These are phyloP conservation scores for Schwanniomyces pseudopolymorphus DNA, from an alignment of 805 yeast genomes.

Conservation along the genomic window DNA sequence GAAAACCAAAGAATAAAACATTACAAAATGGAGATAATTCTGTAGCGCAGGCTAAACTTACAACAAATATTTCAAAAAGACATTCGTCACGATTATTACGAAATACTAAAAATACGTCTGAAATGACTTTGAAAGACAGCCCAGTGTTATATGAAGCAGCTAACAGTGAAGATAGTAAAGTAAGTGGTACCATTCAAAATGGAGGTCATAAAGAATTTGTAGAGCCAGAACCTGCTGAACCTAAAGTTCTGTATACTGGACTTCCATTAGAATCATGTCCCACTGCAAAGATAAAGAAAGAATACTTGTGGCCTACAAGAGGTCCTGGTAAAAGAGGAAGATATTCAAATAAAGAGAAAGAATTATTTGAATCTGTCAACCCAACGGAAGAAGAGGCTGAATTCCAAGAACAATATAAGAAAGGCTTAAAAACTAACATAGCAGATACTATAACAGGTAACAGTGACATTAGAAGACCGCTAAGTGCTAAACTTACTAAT, in stretches of 20 bases:
- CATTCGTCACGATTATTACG: neutral
- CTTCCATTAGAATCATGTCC: slow-evolving; percentile 72
- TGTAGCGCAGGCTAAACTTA: neutral
- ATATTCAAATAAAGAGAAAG: neutral
- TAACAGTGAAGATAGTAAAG: neutral
- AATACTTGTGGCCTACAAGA: slow-evolving; percentile 51
- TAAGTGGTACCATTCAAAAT: slow-evolving; percentile 8
- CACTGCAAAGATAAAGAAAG: slow-evolving; percentile 54
- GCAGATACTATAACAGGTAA: slow-evolving; percentile 10
- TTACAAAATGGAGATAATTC: neutral
- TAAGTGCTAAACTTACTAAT: slow-evolving; percentile 6
- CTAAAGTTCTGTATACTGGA: slow-evolving; percentile 67
- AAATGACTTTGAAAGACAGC: slow-evolving; percentile 6
- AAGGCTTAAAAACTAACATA: slow-evolving; percentile 12
- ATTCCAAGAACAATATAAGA: slow-evolving; percentile 10
- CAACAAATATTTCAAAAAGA: neutral
- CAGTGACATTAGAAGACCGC: slow-evolving; percentile 18
- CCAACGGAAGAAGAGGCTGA: slow-evolving; percentile 10
- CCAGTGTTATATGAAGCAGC: slow-evolving; percentile 10
- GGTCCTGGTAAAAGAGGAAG: slow-evolving; percentile 7
- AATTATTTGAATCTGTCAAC: slow-evolving; percentile 2
- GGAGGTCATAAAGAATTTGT: slow-evolving; percentile 33
- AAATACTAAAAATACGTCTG: neutral
- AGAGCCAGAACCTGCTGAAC: slow-evolving; percentile 60
- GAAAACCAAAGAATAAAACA: neutral